These are phyloP conservation scores for Rhodotorula taiwanensis DNA, from an alignment of 768 basidiomycete genomes.

Conservation along the genomic window DNA sequence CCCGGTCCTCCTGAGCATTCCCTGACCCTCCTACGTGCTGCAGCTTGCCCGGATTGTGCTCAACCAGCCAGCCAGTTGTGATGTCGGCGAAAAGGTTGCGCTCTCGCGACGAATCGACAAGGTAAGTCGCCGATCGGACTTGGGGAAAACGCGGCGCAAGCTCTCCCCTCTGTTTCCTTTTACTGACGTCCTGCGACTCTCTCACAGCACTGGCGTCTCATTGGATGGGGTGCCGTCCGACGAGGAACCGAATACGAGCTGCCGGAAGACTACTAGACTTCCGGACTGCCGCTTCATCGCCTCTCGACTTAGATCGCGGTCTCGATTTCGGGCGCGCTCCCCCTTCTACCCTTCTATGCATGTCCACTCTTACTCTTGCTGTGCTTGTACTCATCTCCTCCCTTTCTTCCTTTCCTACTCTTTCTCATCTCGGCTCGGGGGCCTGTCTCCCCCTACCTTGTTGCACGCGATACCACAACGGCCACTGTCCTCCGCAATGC, in stretches of 20 bases:
- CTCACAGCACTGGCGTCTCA: constrained; percentile 36
- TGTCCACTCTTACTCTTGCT: background rate
- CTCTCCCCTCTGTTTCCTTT: too few species aligned
- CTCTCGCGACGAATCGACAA: constrained; percentile 90
- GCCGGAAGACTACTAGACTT: constrained; percentile 21
- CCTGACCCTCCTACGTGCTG: background rate
- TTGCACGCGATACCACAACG: too few species aligned
- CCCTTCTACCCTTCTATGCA: background rate
- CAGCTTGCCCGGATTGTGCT: constrained; percentile 64
- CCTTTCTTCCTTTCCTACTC: too few species aligned
- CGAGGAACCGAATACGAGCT: constrained; percentile 33
- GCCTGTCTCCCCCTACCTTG: too few species aligned
- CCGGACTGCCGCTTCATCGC: background rate
- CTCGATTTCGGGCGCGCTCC: too few species aligned
- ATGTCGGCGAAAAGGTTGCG: constrained; percentile 96
- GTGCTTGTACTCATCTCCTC: too few species aligned
- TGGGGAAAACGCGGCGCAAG: too few species aligned
- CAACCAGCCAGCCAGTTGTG: constrained; percentile 91
- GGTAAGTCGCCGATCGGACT: too few species aligned
- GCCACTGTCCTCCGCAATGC: too few species aligned
- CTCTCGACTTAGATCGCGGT: too few species aligned
- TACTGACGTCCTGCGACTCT: background rate
- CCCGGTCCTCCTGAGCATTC: too few species aligned
- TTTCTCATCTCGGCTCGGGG: too few species aligned
- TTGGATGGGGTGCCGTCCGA: constrained; percentile 35